A percentile compares a stretch with the other conserved stretches of the same genome.
phyloP scores from a whole-genome alignment of 371 early-diverging fungal species.

The Basidiobolus meristosporus region DNA sequence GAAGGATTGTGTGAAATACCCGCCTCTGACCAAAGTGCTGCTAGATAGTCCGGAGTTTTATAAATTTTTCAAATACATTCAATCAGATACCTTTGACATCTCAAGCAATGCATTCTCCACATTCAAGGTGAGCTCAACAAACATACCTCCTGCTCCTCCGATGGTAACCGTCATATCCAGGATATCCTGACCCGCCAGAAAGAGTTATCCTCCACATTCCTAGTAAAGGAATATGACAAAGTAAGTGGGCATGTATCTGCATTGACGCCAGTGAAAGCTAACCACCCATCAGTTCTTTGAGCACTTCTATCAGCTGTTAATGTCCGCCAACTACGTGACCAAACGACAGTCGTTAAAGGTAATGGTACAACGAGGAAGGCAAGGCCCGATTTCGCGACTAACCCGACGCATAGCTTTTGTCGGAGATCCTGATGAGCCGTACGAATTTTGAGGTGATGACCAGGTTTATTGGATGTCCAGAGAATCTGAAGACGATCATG shows the following conservation, averaged over 20 bases:
- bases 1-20: background rate
- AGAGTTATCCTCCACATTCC: background rate
- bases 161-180: background rate
- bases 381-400: too few species aligned
- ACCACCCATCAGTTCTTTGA: background rate
- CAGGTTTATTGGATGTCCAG: background rate
- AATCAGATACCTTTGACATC: background rate
- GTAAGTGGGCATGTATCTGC: background rate
- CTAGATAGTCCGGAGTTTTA: background rate
- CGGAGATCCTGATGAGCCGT: constrained; percentile 1
- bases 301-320: background rate
- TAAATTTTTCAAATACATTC: constrained; percentile 1
- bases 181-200: constrained; percentile 1
- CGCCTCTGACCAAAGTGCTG: background rate
- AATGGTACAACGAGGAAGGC: background rate
- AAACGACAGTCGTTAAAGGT: constrained; percentile 1
- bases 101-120: constrained; percentile 1
- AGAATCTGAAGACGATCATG: constrained; percentile 1
- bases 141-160: background rate
- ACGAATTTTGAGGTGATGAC: constrained; percentile 1
- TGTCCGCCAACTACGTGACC: background rate
- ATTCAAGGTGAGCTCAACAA: background rate
- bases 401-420: background rate
- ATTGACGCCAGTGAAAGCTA: background rate
- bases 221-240: background rate